phyloP scores from a whole-genome alignment of 2,329 filamentous ascomycete genomes.

The Akanthomyces uredinophilus region DNA sequence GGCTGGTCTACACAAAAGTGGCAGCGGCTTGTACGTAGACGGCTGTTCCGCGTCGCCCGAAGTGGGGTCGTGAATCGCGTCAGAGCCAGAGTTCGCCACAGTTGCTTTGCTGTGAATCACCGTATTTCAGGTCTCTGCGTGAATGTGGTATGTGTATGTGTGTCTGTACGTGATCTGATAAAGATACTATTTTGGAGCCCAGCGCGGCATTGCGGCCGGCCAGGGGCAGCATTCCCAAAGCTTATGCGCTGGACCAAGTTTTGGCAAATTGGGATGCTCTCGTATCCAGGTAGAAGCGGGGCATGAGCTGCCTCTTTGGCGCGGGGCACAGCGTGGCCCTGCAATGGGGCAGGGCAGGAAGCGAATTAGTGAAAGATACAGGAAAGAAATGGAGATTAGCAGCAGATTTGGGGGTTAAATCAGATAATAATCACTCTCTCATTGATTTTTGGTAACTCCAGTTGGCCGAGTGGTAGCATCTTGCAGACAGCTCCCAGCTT shows the following conservation, averaged over 20 bases:
- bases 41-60: not conserved
- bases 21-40: not conserved
- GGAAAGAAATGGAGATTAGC: not conserved
- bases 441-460: too few species aligned
- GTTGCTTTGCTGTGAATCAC: not conserved
- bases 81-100: not conserved
- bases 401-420: too few species aligned
- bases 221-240: constrained; percentile 25
- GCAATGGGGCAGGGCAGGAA: not conserved
- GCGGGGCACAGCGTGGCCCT: not conserved
- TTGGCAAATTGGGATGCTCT: not conserved
- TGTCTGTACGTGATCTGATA: not conserved
- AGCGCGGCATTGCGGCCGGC: constrained; percentile 30
- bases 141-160: too few species aligned
- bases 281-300: not conserved
- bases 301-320: constrained; percentile 12
- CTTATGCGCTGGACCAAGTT: not conserved
- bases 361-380: not conserved
- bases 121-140: too few species aligned
- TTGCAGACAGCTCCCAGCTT: not conserved
- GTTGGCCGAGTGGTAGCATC: not conserved
- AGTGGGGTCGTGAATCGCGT: constrained; percentile 1
- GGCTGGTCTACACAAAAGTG: not conserved
- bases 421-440: too few species aligned
- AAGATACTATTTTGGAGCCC: not conserved